Base-by-base conservation (phyloP, 2,329 filamentous ascomycete species). In the Cordyceps farinosa region DNA sequence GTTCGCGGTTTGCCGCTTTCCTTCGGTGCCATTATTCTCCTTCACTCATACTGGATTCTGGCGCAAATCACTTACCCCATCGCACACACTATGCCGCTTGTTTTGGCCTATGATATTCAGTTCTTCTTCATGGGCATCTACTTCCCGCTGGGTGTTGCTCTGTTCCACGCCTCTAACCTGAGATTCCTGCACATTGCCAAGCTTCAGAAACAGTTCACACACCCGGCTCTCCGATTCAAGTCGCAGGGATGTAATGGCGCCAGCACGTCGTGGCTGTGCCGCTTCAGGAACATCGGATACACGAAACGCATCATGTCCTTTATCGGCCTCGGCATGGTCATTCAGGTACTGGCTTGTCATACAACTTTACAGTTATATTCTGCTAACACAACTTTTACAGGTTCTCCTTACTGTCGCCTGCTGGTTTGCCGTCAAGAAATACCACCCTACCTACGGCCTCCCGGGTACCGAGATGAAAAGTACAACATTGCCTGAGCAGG, bases 81-180 rank as follows among this genome's bases (percentile, higher is more conserved):
- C 32, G 78, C 78, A 8, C 54, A 74, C 10, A 72, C 78, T 3
- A 74, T 81, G 61, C 80, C 74, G 0, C 61, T 74, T 1, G 68
- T 77, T 1, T 58, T 71, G 15, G 75, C 82, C 1, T 85, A 83
- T 64, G 75, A 79, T 38, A 71, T 79, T 3, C 82, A 85, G 67
- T 87, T 81, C 68, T 87, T 84, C 77, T 76, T 84, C 70, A 87
- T 87, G 84, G 83, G 81, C 45, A 79, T 82, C 57, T 84, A 82
- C 71, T 76, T 87, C 3, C 84, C 84, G 1, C 74, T 84, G 17
- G 84, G 84, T 2, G 81, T 87, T 47, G 84, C 83, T 3, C 70
- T 86, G 5, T 87, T 86, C 70, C 84, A 86, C 65, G 84, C 81
- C 22, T 81, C 80, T 59, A 84, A 85, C 69, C 77, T 74, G 56